Percentiles rank a stretch among this genome's conserved stretches.
Evolutionary conservation across 2,329 filamentous ascomycete species (phyloP).

Genomic region (Cladosporium sp.): DNA sequence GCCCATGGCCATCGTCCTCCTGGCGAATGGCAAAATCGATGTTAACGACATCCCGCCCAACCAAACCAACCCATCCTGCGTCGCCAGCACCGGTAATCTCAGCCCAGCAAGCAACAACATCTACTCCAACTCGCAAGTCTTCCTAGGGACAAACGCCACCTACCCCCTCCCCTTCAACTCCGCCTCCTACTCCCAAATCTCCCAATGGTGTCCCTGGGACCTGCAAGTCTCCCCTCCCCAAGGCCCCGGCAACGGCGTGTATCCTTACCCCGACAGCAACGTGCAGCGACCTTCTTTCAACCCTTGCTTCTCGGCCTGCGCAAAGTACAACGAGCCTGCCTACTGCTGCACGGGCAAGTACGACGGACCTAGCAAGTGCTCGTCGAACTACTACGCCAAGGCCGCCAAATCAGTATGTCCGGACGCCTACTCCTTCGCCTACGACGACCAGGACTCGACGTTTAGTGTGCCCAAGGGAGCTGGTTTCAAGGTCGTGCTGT

Average conservation of each 20-base stretch:
- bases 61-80: constrained; percentile 71
- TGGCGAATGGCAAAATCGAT: constrained; percentile 54
- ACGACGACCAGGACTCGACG: constrained; percentile 54
- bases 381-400: constrained; percentile 63
- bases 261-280: constrained; percentile 74
- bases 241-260: constrained; percentile 70
- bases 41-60: constrained; percentile 66
- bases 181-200: constrained; percentile 54
- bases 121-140: constrained; percentile 48
- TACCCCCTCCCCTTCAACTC: constrained; percentile 66
- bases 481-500: constrained; percentile 75
- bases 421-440: constrained; percentile 76
- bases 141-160: constrained; percentile 59
- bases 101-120: constrained; percentile 40
- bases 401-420: constrained; percentile 72
- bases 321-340: constrained; percentile 59
- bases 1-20: constrained; percentile 56
- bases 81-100: constrained; percentile 64
- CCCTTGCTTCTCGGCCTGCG: constrained; percentile 73
- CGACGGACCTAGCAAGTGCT: constrained; percentile 59
- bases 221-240: constrained; percentile 64
- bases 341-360: constrained; percentile 75
- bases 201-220: constrained; percentile 76
- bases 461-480: constrained; percentile 61
- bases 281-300: constrained; percentile 68